phyloP scores from a whole-genome alignment of 225 moss, liverwort and hornwort species.

The Antitrichia curtipendula region DNA sequence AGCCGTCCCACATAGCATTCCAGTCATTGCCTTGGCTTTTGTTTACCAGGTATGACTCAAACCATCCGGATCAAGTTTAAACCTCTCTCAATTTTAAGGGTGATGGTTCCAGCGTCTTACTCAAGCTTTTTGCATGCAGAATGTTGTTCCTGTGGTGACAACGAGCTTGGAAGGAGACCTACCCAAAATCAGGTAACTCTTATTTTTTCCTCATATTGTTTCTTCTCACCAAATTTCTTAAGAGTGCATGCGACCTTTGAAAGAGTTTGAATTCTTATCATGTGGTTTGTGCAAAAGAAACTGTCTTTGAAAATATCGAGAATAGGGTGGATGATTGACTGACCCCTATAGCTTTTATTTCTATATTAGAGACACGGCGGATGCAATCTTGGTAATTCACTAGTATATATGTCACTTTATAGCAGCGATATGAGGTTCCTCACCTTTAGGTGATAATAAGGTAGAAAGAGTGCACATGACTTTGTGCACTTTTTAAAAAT shows the following conservation, averaged over 20 bases:
- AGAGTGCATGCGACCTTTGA: neutral
- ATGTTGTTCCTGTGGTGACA: constrained; percentile 88
- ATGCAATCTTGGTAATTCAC: neutral
- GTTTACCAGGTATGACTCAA: constrained; percentile 72
- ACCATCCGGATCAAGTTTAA: neutral
- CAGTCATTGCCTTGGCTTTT: constrained; percentile 86
- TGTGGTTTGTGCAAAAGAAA: neutral
- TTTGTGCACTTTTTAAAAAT: neutral
- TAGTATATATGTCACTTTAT: neutral
- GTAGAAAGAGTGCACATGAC: neutral
- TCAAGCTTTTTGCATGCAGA: constrained; percentile 31
- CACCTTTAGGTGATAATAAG: neutral
- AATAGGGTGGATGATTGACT: neutral
- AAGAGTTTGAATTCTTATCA: neutral
- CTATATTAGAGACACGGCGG: neutral
- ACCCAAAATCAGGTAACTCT: constrained; percentile 61
- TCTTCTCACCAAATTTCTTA: neutral
- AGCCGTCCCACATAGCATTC: constrained; percentile 83
- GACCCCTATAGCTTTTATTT: neutral
- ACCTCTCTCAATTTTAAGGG: neutral
- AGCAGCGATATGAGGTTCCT: neutral
- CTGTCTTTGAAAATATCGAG: neutral
- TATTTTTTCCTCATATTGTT: neutral
- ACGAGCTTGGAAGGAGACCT: constrained; percentile 85
- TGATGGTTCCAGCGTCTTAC: neutral